Conservation (phyloP, 352 stramenopile species). For the Pythium apleroticum region DNA sequence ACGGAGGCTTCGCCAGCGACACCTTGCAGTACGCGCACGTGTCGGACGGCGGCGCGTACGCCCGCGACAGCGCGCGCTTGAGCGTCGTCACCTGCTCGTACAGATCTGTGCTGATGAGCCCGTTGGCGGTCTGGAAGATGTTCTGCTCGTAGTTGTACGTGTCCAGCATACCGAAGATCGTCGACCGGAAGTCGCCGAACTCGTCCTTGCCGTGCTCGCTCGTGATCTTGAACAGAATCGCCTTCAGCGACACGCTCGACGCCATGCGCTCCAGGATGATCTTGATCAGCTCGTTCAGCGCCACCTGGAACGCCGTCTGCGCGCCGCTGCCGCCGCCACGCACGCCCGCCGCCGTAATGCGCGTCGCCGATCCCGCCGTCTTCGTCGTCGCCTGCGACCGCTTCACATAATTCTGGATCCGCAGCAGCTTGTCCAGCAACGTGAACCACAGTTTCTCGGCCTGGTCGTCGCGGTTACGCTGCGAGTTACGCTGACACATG, state of each 20-base stretch:
- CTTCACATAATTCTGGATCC: slow-evolving; percentile 92
- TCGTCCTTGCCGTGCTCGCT: slow-evolving; percentile 92
- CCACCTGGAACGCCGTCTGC: slow-evolving; percentile 87
- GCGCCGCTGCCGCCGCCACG: slow-evolving; percentile 60
- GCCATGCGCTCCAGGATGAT: slow-evolving; percentile 95
- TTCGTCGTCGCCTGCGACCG: slow-evolving; percentile 80
- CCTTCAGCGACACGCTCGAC: slow-evolving; percentile 90
- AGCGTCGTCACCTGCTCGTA: slow-evolving; percentile 84
- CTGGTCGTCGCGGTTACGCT: slow-evolving; percentile 84
- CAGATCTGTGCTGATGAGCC: slow-evolving; percentile 79
- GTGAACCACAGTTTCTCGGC: slow-evolving; percentile 95
- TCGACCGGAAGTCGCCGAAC: slow-evolving; percentile 94
- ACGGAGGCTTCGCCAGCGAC: slow-evolving; percentile 76
- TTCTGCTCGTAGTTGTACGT: slow-evolving; percentile 92
- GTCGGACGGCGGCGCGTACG: slow-evolving; percentile 73
- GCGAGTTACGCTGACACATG: slow-evolving; percentile 93
- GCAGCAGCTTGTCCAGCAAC: slow-evolving; percentile 91
- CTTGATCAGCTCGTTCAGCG: slow-evolving; percentile 90
- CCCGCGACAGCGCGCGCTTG: slow-evolving; percentile 69
- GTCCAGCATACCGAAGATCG: slow-evolving; percentile 93
- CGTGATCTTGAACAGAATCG: slow-evolving; percentile 95
- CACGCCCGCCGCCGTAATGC: slow-evolving; percentile 46
- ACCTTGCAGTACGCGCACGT: slow-evolving; percentile 82
- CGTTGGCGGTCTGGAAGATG: slow-evolving; percentile 87
- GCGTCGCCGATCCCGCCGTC: slow-evolving; percentile 37